These are phyloP conservation scores for Beauveria sp. DNA, from an alignment of 2,329 filamentous ascomycete genomes.

Conservation along the genomic window DNA sequence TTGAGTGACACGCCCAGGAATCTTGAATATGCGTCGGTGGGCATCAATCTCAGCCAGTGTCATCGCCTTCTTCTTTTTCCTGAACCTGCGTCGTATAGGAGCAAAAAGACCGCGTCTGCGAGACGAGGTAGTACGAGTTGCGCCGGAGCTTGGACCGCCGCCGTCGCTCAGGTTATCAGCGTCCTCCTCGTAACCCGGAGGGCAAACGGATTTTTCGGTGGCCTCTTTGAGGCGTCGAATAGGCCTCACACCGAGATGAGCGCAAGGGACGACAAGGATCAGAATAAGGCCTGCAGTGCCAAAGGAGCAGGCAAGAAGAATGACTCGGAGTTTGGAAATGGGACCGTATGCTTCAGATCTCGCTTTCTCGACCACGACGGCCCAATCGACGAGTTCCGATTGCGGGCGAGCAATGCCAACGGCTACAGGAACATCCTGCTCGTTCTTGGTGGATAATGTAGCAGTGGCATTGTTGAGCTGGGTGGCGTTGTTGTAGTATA, in stretches of 20 bases:
- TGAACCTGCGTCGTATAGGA: conserved; percentile 30
- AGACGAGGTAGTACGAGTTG: conserved; percentile 35
- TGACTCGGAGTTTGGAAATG: conserved; percentile 66
- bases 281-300: conserved; percentile 68
- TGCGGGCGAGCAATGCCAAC: conserved; percentile 70
- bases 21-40: conserved; percentile 60
- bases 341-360: conserved; percentile 68
- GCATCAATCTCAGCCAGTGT: conserved; percentile 26
- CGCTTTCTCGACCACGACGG: conserved; percentile 71
- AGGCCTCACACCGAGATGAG: conserved; percentile 73
- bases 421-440: conserved; percentile 61
- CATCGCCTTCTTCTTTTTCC: conserved; percentile 22
- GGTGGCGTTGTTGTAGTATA: conserved; percentile 44
- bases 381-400: conserved; percentile 69
- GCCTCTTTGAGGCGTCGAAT: conserved; percentile 70
- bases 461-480: conserved; percentile 65
- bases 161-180: conserved; percentile 25
- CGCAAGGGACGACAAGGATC: conserved; percentile 66
- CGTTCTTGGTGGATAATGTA: conserved; percentile 62
- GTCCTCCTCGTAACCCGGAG: conserved; percentile 48
- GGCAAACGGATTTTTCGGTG: conserved; percentile 64
- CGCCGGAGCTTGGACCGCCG: conserved; percentile 37
- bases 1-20: conserved; percentile 74
- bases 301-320: conserved; percentile 79
- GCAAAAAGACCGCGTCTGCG: conserved; percentile 25